Percentiles rank a stretch among this genome's conserved stretches.
Evolutionary conservation across 2,329 filamentous ascomycete genomes (phyloP).

Genomic region (Colletotrichum lini): DNA sequence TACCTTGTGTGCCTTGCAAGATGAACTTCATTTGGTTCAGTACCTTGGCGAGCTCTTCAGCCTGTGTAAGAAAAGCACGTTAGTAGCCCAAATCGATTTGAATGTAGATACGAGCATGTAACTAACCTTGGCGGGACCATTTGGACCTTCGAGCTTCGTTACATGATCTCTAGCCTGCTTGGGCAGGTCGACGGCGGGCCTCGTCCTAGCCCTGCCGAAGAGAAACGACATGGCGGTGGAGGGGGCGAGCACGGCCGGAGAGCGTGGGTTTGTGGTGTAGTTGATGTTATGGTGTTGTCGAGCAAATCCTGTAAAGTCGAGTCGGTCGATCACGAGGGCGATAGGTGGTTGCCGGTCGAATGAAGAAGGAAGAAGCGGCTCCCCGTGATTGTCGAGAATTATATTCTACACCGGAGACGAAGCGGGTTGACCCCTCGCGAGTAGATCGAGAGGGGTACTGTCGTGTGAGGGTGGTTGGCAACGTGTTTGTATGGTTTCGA

Average conservation of each 20-base stretch:
- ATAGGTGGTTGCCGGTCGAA: background rate
- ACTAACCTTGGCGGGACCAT: slow-evolving; percentile 63
- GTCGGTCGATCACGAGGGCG: background rate
- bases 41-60: slow-evolving; percentile 89
- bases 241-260: background rate
- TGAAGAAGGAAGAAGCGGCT: background rate
- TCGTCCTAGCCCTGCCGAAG: slow-evolving; percentile 67
- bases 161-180: slow-evolving; percentile 71
- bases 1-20: slow-evolving; percentile 94
- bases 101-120: slow-evolving; percentile 17
- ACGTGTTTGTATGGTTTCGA: background rate
- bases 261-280: background rate
- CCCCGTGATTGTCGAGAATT: background rate
- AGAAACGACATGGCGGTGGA: slow-evolving; percentile 66
- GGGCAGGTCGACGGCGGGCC: slow-evolving; percentile 67
- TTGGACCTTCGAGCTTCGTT: slow-evolving; percentile 65
- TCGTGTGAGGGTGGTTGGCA: background rate
- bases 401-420: background rate
- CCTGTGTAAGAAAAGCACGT: slow-evolving; percentile 62
- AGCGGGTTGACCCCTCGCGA: background rate
- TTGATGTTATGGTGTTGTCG: background rate
- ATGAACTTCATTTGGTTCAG: slow-evolving; percentile 93
- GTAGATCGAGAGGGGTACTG: slow-evolving; percentile 1
- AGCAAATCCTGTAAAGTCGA: background rate
- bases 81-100: slow-evolving; percentile 41